These are phyloP conservation scores for Brasenia schreberi DNA, from an alignment of 164 flowering plant species.

Conservation along the genomic window DNA sequence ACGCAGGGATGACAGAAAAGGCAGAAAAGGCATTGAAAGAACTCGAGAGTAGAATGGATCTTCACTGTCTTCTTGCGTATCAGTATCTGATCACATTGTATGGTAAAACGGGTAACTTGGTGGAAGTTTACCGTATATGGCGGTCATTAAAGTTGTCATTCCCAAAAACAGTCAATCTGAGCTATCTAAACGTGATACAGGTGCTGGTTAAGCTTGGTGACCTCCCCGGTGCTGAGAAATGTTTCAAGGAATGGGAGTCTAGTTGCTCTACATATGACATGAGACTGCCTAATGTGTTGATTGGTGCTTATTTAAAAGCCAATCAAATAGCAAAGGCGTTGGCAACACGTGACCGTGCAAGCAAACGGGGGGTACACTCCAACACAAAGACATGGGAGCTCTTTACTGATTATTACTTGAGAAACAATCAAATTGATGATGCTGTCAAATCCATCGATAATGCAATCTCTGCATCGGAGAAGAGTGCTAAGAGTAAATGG, in stretches of 20 bases:
- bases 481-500: constrained; percentile 71
- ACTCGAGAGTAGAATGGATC: too few relatives aligned
- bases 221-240: constrained; percentile 85
- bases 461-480: constrained; percentile 38
- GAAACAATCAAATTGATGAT: constrained; percentile 30
- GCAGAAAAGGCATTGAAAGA: constrained; percentile 74
- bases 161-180: constrained; percentile 55
- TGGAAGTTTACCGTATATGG: constrained; percentile 83
- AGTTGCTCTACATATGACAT: constrained; percentile 56
- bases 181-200: constrained; percentile 81
- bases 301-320: constrained; percentile 48
- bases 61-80: constrained; percentile 40
- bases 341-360: constrained; percentile 36
- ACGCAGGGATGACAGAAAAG: constrained; percentile 64
- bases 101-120: constrained; percentile 57
- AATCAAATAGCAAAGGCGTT: constrained; percentile 48
- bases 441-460: constrained; percentile 52
- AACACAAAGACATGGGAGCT: constrained; percentile 87
- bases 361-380: constrained; percentile 51
- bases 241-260: constrained; percentile 79
- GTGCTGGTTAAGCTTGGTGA: constrained; percentile 71
- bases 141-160: constrained; percentile 75
- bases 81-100: constrained; percentile 78
- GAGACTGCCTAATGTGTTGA: constrained; percentile 55
- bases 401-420: constrained; percentile 52